Evolutionary conservation across 192 early-diverging fungal genomes (phyloP).

Genomic region (Spinellus fusiger): DNA sequence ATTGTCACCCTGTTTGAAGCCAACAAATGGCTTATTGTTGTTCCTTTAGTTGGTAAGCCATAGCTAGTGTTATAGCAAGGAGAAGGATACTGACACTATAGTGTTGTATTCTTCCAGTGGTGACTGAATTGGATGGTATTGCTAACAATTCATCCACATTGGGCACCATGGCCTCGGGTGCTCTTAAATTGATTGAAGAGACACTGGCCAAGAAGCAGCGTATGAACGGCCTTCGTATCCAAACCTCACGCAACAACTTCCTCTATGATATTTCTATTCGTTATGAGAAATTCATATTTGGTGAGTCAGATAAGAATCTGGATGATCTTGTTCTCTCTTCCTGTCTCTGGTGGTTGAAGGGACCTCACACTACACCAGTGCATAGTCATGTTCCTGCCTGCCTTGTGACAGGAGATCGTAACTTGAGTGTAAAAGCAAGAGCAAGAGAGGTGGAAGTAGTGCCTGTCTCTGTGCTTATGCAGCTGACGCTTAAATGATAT

Average conservation of each 20-base stretch:
- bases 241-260: constrained; percentile 52
- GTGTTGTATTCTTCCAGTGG: constrained; percentile 21
- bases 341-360: constrained; percentile 42
- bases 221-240: constrained; percentile 33
- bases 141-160: constrained; percentile 41
- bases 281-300: constrained; percentile 46
- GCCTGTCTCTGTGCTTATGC: constrained; percentile 16
- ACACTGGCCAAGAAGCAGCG: constrained; percentile 30
- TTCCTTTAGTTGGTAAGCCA: constrained; percentile 45
- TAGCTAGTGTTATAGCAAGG: background rate
- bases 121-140: constrained; percentile 54
- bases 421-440: constrained; percentile 51
- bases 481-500: constrained; percentile 14
- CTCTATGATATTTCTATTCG: constrained; percentile 48
- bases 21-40: constrained; percentile 44
- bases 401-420: constrained; percentile 54
- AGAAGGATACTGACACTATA: background rate
- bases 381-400: constrained; percentile 18
- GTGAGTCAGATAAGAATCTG: constrained; percentile 51
- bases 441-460: constrained; percentile 44
- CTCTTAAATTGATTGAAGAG: constrained; percentile 40
- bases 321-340: constrained; percentile 51
- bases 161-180: constrained; percentile 39
- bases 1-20: constrained; percentile 37
- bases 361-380: background rate